A percentile compares a stretch with the other conserved stretches of the same genome.
These are phyloP conservation scores for Ophiostoma himal-ulmi DNA, from an alignment of 2,329 filamentous ascomycete genomes.

Conservation along the genomic window DNA sequence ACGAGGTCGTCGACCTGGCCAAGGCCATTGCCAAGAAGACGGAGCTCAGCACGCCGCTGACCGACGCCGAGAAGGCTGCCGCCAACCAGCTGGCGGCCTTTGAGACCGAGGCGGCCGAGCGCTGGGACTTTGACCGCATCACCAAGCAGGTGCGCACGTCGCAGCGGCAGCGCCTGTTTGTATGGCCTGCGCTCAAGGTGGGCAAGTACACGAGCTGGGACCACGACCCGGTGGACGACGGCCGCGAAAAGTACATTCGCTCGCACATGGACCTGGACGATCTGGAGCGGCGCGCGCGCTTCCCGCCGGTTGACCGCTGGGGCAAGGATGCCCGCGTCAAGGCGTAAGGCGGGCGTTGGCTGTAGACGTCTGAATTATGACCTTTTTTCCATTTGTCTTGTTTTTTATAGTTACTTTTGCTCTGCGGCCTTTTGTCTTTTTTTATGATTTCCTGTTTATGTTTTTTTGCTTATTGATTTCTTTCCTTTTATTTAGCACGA, in stretches of 20 bases:
- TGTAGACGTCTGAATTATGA: neutral
- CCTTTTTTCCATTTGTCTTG: neutral
- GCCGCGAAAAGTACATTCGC: conserved; percentile 72
- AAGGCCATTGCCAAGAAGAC: conserved; percentile 38
- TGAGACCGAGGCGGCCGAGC: conserved; percentile 62
- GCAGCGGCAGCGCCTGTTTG: conserved; percentile 71
- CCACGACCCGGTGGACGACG: conserved; percentile 68
- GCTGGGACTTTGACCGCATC: conserved; percentile 78
- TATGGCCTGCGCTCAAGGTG: conserved; percentile 71
- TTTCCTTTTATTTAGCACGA: neutral
- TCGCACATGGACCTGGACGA: conserved; percentile 76
- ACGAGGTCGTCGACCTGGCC: conserved; percentile 71
- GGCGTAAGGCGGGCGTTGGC: neutral
- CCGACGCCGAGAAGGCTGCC: conserved; percentile 42
- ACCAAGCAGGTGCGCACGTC: conserved; percentile 67
- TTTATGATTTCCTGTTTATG: conserved; percentile 1
- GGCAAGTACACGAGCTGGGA: conserved; percentile 81
- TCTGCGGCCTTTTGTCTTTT: neutral
- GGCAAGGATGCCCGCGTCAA: conserved; percentile 41
- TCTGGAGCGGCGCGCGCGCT: conserved; percentile 69
- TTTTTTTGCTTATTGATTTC: neutral
- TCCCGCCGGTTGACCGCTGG: conserved; percentile 56
- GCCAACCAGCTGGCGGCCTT: conserved; percentile 58
- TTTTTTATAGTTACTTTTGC: neutral
- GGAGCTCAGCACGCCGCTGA: conserved; percentile 29